These are phyloP conservation scores for Hamigera avellanea DNA, from an alignment of 495 filamentous ascomycete species.

Conservation along the genomic window DNA sequence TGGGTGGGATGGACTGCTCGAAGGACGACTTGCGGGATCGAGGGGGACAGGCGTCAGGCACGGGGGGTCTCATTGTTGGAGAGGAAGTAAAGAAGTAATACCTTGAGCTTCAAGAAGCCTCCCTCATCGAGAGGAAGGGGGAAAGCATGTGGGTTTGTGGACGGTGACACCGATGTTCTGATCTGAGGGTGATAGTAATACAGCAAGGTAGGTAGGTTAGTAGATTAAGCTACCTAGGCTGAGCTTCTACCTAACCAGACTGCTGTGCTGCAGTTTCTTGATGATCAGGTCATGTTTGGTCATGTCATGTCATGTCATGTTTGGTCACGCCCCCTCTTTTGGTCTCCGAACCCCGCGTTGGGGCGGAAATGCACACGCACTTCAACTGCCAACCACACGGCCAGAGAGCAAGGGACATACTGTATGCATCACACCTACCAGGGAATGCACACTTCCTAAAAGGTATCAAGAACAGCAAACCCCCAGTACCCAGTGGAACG, in stretches of 20 bases:
- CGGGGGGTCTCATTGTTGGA: slow-evolving; percentile 28
- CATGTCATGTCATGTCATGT: slow-evolving; percentile 10
- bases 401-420: no score
- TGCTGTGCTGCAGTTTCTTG: no score
- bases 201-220: no score
- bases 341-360: neutral
- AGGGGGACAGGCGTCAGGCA: slow-evolving; percentile 20
- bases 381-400: no score
- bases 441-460: no score
- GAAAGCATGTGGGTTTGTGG: neutral
- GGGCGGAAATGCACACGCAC: no score
- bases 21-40: slow-evolving; percentile 24
- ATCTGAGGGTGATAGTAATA: slow-evolving; percentile 1
- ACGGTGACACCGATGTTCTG: neutral
- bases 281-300: neutral
- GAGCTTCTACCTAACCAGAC: no score
- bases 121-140: slow-evolving; percentile 2
- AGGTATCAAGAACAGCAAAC: no score
- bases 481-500: no score
- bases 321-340: slow-evolving; percentile 3
- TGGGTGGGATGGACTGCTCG: slow-evolving; percentile 16
- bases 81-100: slow-evolving; percentile 3
- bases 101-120: neutral
- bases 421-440: no score
- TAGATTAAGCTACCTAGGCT: no score